Evolutionary conservation across 108 stramenopile species (phyloP), one percentile per base, ranked within the genome.

Genomic region (Cyclostephanos tholiformis): DNA sequence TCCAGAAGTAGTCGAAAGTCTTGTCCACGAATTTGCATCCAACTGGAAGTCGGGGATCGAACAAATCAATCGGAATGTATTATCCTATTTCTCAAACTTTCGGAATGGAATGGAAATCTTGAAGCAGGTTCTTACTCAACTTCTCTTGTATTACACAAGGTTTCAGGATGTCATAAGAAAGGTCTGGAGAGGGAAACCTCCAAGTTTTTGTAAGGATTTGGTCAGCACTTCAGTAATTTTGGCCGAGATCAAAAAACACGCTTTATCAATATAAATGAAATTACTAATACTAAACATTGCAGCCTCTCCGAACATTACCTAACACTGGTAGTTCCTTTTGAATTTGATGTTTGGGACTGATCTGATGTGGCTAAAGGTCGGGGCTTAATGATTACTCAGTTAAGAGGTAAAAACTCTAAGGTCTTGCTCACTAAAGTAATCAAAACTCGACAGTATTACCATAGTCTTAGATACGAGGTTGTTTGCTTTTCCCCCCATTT

Each of bases 31-130:
- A 63, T 99, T 99, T 78, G 90, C 96, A 12, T 88, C 93, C 56
- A 88, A 82, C 39, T 99, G 99, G 99, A 90, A 94, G 65, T 41
- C 72, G 10, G 96, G 91, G 12, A 95, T 98, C 69, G 94, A 95
- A 74, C 87, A 83, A 52, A 96, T 98, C 83, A 97, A 99, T 81
- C 82, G 96, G 25, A 94, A 97, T 76, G 99, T 99, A 2, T 76
- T 98, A 27, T 84, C 88, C 13, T 97, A 93, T 67, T 99, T 98
- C 86, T 93, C 95, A 36, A 98, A 99, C 82, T 97, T 97, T 86
- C 82, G 94, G 19, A 97, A 98, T 74, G 97, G 97, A 20, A 97
- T 98, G 97, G 99, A 98, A 67, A 96, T 99, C 65, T 83, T 99
- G 43, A 99, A 99, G 86, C 96, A 98, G 84, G 96, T 96, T 16